Evolutionary conservation across 1,284 basidiomycete genomes (phyloP).

Genomic region (Cryptococcus sp.): DNA sequence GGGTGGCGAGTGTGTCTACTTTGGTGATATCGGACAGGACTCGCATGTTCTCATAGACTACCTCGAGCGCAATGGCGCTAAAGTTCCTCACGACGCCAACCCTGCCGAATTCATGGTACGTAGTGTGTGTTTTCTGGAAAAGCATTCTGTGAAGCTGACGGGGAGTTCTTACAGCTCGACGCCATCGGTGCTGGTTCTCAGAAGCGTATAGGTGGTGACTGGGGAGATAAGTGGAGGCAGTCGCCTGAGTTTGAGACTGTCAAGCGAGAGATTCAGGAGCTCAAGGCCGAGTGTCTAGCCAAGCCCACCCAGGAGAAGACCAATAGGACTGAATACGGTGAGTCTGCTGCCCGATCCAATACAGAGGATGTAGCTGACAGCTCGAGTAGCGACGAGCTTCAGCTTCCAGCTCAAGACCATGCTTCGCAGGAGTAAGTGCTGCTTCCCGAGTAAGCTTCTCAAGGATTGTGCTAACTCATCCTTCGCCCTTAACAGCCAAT

Average conservation of each 20-base stretch:
- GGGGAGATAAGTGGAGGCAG: slow-evolving; percentile 69
- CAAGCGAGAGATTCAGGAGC: slow-evolving; percentile 49
- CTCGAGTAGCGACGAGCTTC: slow-evolving; percentile 63
- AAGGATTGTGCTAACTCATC: not conserved
- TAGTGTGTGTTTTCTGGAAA: not conserved
- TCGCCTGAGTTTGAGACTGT: slow-evolving; percentile 50
- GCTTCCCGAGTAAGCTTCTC: not conserved
- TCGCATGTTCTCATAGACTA: slow-evolving; percentile 55
- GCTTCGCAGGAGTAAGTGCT: slow-evolving; percentile 56
- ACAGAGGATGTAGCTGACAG: slow-evolving; percentile 1
- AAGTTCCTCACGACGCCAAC: slow-evolving; percentile 55
- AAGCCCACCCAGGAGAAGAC: slow-evolving; percentile 40
- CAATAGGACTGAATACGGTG: slow-evolving; percentile 28
- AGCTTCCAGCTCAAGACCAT: slow-evolving; percentile 74
- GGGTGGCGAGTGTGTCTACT: slow-evolving; percentile 49
- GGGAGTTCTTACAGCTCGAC: slow-evolving; percentile 47
- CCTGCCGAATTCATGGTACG: slow-evolving; percentile 53
- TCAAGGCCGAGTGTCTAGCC: slow-evolving; percentile 52
- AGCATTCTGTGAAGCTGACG: not conserved
- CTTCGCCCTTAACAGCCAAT: slow-evolving; percentile 52
- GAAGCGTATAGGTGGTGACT: slow-evolving; percentile 63
- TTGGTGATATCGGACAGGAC: slow-evolving; percentile 57
- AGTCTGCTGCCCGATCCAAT: not conserved
- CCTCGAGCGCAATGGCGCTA: slow-evolving; percentile 56
- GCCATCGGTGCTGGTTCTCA: slow-evolving; percentile 72